Conservation (phyloP, 2,329 filamentous ascomycete species). For the Talaromyces sp. region DNA sequence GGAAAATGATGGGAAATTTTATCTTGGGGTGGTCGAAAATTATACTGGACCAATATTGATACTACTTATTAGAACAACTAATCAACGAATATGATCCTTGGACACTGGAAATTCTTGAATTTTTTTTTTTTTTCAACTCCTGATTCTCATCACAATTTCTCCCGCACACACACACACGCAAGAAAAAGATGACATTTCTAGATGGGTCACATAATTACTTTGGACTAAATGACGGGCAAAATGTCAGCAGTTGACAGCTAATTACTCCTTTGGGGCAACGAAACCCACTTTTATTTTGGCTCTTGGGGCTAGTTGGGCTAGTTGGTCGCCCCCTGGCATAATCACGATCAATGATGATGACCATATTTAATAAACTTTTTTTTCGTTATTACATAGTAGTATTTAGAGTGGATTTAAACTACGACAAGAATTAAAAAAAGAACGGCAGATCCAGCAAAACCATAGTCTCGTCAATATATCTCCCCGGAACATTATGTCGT, state of each 20-base stretch:
- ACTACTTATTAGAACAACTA: background rate
- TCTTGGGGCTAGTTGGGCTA: background rate
- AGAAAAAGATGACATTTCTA: background rate
- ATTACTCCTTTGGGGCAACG: too few species aligned
- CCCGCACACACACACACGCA: too few species aligned
- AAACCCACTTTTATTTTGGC: background rate
- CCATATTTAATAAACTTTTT: background rate
- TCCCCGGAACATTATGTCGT: too few species aligned
- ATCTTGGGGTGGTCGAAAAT: background rate
- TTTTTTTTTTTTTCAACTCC: too few species aligned
- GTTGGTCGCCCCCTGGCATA: background rate
- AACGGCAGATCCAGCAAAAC: too few species aligned
- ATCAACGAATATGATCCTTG: background rate
- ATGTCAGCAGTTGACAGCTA: background rate
- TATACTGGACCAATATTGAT: background rate
- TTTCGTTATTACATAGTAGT: too few species aligned
- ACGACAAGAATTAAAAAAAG: too few species aligned
- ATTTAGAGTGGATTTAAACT: too few species aligned
- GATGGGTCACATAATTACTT: background rate
- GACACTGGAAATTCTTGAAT: background rate
- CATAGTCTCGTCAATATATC: too few species aligned
- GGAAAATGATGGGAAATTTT: background rate
- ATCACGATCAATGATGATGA: background rate
- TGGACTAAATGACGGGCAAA: background rate
- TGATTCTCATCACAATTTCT: background rate